Conservation (phyloP, 2,329 filamentous ascomycete genomes). For the Colletotrichum lentis region DNA sequence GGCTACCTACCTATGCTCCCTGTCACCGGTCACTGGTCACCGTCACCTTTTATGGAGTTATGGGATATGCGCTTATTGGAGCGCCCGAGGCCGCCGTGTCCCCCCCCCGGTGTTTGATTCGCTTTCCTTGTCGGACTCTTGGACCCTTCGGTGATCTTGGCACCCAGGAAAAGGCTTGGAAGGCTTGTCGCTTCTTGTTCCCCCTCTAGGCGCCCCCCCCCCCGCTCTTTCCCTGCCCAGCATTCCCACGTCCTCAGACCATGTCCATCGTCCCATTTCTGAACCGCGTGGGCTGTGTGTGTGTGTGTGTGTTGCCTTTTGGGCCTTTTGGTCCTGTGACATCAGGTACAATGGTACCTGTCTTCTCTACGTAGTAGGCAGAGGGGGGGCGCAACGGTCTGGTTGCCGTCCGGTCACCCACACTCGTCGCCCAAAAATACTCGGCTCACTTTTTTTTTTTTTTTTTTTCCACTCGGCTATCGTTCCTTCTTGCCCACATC, state of each 20-base stretch:
- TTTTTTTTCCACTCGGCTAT: slow-evolving; percentile 18
- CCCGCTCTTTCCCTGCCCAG: slow-evolving; percentile 23
- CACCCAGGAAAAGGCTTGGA: slow-evolving; percentile 22
- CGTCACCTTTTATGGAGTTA: slow-evolving; percentile 17
- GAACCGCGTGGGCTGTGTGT: neutral
- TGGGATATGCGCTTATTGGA: slow-evolving; percentile 30
- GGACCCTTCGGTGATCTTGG: slow-evolving; percentile 13
- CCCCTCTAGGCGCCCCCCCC: neutral
- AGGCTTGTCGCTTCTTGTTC: slow-evolving; percentile 24
- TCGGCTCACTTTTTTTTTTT: too few species aligned
- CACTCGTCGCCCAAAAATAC: slow-evolving; percentile 25
- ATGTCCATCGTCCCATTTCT: slow-evolving; percentile 30
- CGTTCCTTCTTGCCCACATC: slow-evolving; percentile 18
- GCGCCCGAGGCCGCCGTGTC: slow-evolving; percentile 16
- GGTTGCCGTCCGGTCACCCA: slow-evolving; percentile 22
- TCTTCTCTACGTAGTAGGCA: neutral
- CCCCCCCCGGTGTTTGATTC: too few species aligned
- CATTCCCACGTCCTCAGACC: slow-evolving; percentile 16
- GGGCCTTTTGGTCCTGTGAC: slow-evolving; percentile 10
- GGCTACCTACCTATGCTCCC: too few species aligned
- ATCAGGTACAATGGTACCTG: slow-evolving; percentile 22
- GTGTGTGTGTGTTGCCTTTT: neutral
- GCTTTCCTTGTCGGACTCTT: slow-evolving; percentile 15
- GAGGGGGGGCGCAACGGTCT: neutral
- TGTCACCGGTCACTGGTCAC: neutral